Evolutionary conservation across 805 yeast species (phyloP), one percentile per base, ranked within the genome.

Genomic region (Candida ficus): DNA sequence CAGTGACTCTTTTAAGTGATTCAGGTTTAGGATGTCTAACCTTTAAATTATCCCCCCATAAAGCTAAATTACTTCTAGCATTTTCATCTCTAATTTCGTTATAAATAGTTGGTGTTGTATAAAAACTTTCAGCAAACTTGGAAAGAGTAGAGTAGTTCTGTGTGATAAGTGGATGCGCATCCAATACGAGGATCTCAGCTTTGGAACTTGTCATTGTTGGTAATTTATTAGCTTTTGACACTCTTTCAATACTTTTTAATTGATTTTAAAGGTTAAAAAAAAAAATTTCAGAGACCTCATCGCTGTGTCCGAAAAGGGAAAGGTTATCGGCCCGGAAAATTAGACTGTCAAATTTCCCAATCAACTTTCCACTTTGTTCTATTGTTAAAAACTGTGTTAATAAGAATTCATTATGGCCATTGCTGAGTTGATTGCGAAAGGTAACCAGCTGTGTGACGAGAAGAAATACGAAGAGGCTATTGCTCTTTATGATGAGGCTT

Each of bases 81-180:
- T 75, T 73, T 45, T 83, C 96, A 66, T 93, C 98, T 55, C 76
- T 80, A 57, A 93, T 79, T 66, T 93, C 99, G 23, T 74, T 70
- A 53, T 73, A 78, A 14, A 93, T 98, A 1, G 96, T 90, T 12
- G 98, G 97, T 2, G 97, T 87, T 12, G 97, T 90, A 60, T 70
- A 83, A 55, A 86, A 86, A n/a, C 64, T 61, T 14, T 72, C 62
- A 1, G 95, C 97, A 56, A 73, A 76, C 48, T 75, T 76, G 53
- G 80, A 79, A 33, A 93, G 68, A 17, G 80, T 75, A 3, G 89
- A 72, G 11, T 85, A 86, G 5, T 93, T 72, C 54, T 87, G 95
- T 2, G 95, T 83, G 51, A 93, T 84, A 50, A 93, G 67, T 6
- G 99, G 99, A 37, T 96, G 93, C 4, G 99, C 98, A 73, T 93